phyloP scores from a whole-genome alignment of 2,329 filamentous ascomycete genomes.

The Diaporthe ampelina region DNA sequence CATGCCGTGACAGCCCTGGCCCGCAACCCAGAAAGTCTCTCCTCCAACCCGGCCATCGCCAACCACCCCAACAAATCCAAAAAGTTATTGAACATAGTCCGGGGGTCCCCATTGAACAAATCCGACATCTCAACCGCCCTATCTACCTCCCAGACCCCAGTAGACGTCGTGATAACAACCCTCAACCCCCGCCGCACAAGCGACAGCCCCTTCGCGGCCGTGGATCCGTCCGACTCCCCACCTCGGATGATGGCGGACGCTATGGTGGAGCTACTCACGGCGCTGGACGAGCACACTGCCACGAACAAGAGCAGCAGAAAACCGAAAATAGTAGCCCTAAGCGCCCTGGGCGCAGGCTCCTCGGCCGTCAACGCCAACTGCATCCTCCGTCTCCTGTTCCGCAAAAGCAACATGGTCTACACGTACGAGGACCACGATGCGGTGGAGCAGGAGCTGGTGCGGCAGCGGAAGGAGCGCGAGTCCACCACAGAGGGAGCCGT shows the following conservation, averaged over 20 bases:
- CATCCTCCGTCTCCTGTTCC: constrained; percentile 60
- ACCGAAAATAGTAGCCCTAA: constrained; percentile 63
- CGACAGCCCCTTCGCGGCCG: constrained; percentile 56
- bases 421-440: constrained; percentile 63
- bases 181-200: constrained; percentile 56
- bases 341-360: constrained; percentile 62
- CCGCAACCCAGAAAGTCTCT: constrained; percentile 49
- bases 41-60: constrained; percentile 41
- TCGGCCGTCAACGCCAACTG: constrained; percentile 59
- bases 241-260: constrained; percentile 54
- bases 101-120: constrained; percentile 53
- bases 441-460: constrained; percentile 56
- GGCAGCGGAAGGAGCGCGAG: constrained; percentile 43
- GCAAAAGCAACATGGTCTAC: constrained; percentile 59
- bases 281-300: background rate
- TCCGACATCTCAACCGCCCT: constrained; percentile 50
- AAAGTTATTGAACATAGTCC: constrained; percentile 48
- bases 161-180: constrained; percentile 53
- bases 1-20: constrained; percentile 57
- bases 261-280: background rate
- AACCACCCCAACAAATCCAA: constrained; percentile 17
- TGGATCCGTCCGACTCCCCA: constrained; percentile 49
- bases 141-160: constrained; percentile 39
- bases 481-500: constrained; percentile 41
- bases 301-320: too few relatives aligned